phyloP scores from a whole-genome alignment of 176 grass and related monocot species.

The Carex pumila region DNA sequence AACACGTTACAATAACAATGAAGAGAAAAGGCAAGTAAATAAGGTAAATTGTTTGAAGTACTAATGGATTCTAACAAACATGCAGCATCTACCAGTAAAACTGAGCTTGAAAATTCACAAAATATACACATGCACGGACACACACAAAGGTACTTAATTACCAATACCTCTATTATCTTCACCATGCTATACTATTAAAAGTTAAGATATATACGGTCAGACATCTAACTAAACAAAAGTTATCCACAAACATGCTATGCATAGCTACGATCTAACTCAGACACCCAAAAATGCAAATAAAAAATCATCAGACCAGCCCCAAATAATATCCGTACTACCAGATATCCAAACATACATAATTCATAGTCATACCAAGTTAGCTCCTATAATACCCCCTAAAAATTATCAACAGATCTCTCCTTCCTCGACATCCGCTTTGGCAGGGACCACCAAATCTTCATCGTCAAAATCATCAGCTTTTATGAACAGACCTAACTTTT shows the following conservation, averaged over 20 bases:
- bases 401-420: slow-evolving; percentile 39
- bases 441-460: slow-evolving; percentile 31
- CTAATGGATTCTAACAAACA: too few relatives aligned
- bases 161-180: too few relatives aligned
- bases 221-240: not conserved
- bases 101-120: too few relatives aligned
- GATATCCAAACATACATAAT: not conserved
- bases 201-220: not conserved
- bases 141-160: too few relatives aligned
- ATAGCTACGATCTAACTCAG: not conserved
- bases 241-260: not conserved
- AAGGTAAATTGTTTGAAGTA: too few relatives aligned
- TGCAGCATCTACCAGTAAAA: too few relatives aligned
- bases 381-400: too few relatives aligned
- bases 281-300: not conserved
- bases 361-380: not conserved
- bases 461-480: slow-evolving; percentile 55
- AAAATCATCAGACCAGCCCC: not conserved
- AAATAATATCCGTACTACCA: not conserved
- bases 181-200: too few relatives aligned
- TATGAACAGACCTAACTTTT: slow-evolving; percentile 67
- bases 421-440: slow-evolving; percentile 41
- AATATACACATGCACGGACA: too few relatives aligned
- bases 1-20: too few relatives aligned
- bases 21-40: too few relatives aligned